Conservation (phyloP, 345 rosid genomes). For the Populus deltoides region DNA sequence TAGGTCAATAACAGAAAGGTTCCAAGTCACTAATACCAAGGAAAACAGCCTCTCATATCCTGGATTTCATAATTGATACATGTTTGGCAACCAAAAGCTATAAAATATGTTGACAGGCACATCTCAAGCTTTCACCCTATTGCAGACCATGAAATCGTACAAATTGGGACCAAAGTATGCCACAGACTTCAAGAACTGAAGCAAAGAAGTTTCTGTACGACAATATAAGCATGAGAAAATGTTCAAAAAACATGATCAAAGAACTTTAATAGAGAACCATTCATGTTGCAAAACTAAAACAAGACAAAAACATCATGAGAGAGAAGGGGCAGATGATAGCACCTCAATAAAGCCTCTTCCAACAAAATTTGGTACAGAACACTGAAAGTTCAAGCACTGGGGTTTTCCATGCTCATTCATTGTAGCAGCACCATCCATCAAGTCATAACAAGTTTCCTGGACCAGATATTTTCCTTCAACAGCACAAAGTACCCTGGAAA, state of each 20-base stretch:
- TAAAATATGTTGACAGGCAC: background rate
- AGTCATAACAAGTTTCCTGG: slow-evolving; percentile 54
- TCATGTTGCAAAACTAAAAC: background rate
- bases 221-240: background rate
- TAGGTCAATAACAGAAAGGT: background rate
- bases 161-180: background rate
- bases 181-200: background rate
- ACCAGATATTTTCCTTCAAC: slow-evolving; percentile 80
- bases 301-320: background rate
- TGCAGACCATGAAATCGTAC: background rate
- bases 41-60: background rate
- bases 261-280: background rate
- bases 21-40: background rate
- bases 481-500: slow-evolving; percentile 85
- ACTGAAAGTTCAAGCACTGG: slow-evolving; percentile 58
- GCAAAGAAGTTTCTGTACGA: background rate
- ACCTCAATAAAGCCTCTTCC: slow-evolving; percentile 99
- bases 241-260: background rate
- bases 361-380: slow-evolving; percentile 51
- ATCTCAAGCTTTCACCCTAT: background rate
- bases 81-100: background rate
- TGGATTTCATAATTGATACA: background rate
- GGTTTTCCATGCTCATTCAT: slow-evolving; percentile 47
- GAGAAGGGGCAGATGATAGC: slow-evolving; percentile 4
- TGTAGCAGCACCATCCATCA: slow-evolving; percentile 39